Evolutionary conservation across 352 stramenopile species (phyloP).

Genomic region (Phytophthora sojae): DNA sequence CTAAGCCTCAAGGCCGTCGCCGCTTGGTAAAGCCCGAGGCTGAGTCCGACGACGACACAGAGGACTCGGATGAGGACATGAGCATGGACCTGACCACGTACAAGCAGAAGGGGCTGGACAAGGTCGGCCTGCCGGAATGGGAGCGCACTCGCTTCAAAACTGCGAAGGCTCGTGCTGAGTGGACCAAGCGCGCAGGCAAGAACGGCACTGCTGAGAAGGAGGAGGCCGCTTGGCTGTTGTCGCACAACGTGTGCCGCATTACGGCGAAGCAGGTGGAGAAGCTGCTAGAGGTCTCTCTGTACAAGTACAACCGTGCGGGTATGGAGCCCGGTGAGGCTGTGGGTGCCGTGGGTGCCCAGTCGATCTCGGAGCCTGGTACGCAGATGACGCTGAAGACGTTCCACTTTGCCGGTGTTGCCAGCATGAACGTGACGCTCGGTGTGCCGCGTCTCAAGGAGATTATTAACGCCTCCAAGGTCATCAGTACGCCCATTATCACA

Average conservation of each 20-base stretch:
- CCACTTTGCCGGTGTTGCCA: slow-evolving; percentile 99
- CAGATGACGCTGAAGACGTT: slow-evolving; percentile 99
- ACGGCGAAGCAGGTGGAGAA: slow-evolving; percentile 83
- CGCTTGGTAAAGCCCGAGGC: slow-evolving; percentile 60
- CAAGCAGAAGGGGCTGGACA: slow-evolving; percentile 74
- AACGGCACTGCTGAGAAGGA: slow-evolving; percentile 68
- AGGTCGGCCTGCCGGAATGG: slow-evolving; percentile 67
- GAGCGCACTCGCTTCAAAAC: slow-evolving; percentile 68
- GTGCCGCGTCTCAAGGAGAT: slow-evolving; percentile 99
- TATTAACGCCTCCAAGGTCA: slow-evolving; percentile 97
- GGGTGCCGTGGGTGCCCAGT: slow-evolving; percentile 97
- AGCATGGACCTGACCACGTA: slow-evolving; percentile 58
- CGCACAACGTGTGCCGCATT: slow-evolving; percentile 94
- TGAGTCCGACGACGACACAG: slow-evolving; percentile 50
- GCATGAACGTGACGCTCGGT: slow-evolving; percentile 99
- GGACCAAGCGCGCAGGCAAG: slow-evolving; percentile 59
- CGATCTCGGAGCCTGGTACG: slow-evolving; percentile 96
- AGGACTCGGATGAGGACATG: slow-evolving; percentile 62
- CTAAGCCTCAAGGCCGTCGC: slow-evolving; percentile 51
- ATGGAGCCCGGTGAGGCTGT: slow-evolving; percentile 97
- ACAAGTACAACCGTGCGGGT: slow-evolving; percentile 88
- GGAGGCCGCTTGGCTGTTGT: slow-evolving; percentile 80
- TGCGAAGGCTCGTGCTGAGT: slow-evolving; percentile 51
- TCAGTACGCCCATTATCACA: slow-evolving; percentile 99
- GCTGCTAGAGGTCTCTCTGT: slow-evolving; percentile 78